A percentile compares a stretch with the other conserved stretches of the same genome.
Evolutionary conservation across 2,329 filamentous ascomycete genomes (phyloP).

Genomic region (Fusarium torreyae): DNA sequence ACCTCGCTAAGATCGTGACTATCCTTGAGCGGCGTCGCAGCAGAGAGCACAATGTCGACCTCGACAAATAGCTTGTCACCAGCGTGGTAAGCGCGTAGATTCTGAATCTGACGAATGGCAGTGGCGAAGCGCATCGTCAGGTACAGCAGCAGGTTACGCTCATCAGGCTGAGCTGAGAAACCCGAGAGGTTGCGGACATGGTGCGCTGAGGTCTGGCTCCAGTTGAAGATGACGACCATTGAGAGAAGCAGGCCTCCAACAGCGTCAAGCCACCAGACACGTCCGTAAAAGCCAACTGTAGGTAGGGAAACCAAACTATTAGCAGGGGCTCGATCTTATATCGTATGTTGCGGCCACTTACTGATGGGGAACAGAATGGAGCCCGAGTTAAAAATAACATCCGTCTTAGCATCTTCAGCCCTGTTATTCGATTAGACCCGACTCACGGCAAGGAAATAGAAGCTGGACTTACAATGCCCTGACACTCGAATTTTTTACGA

Average conservation of each 20-base stretch:
- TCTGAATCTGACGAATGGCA: conserved; percentile 88
- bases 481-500: conserved; percentile 88
- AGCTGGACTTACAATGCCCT: conserved; percentile 75
- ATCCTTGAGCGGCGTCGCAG: conserved; percentile 81
- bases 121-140: conserved; percentile 94
- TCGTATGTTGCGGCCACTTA: conserved; percentile 53
- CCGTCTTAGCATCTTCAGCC: conserved; percentile 72
- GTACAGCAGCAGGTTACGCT: conserved; percentile 89
- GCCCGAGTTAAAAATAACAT: conserved; percentile 92
- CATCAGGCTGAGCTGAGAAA: conserved; percentile 82
- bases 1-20: conserved; percentile 85
- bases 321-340: conserved; percentile 28
- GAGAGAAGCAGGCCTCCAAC: conserved; percentile 85
- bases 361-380: conserved; percentile 87
- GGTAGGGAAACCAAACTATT: conserved; percentile 18
- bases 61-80: conserved; percentile 87
- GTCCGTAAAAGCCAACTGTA: conserved; percentile 78
- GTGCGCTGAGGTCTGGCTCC: conserved; percentile 79
- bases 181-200: conserved; percentile 88
- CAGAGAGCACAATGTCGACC: conserved; percentile 87
- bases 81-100: conserved; percentile 86
- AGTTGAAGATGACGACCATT: conserved; percentile 83
- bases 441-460: not conserved
- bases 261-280: conserved; percentile 87
- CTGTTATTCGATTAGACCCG: conserved; percentile 48